Evolutionary conservation across 2,329 filamentous ascomycete genomes (phyloP), one percentile per base, ranked within the genome.

Genomic region (Scortechinia acanthostroma): DNA sequence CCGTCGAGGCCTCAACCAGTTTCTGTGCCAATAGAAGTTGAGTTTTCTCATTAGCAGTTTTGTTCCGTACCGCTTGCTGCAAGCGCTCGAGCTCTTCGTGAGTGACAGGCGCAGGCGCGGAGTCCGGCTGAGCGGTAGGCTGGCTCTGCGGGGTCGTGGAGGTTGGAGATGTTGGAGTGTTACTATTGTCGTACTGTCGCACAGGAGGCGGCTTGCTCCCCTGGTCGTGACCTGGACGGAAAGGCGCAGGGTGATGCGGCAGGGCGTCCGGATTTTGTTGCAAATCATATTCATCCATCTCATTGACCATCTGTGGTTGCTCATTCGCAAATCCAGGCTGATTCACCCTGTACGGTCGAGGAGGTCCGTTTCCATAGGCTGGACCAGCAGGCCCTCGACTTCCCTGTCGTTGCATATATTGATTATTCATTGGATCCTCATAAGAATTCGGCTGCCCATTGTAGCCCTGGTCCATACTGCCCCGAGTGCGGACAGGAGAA

Each of bases 1-100:
- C 79, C 13, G 83, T 81, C 1, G 89, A 80, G 2, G 91, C 93
- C 65, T 96, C 90, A 1, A 95, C 81, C 3, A 96, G 70, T 54
- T 86, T 88, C 65, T 91, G 91, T 1, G 88, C 90, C 16, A 95
- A 71, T 6, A 72, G 69, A 46, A 98, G 69, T 14, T 87, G 84
- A 2, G 80, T 75, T 42, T 76, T 76, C 49, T 86, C 77, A 52
- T 96, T 89, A 22, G 74, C 73, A 0, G 90, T 80, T 49, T 90
- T 86, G 21, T 70, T 71, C 58, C 86, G 87, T 50, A 86, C 82
- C 4, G 71, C 66, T 54, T 78, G 77, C 22, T 88, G 82, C 5
- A 97, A 67, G 19, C 74, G 74, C 52, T 94, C 86, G 4, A 98
- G 70, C 58, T 95, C 88, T 37, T 86, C 79, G 2, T 76, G 68